Percentiles rank a stretch among this genome's conserved stretches.
These are phyloP conservation scores for Annulohypoxylon stygium DNA, from an alignment of 495 filamentous ascomycete species.

Conservation along the genomic window DNA sequence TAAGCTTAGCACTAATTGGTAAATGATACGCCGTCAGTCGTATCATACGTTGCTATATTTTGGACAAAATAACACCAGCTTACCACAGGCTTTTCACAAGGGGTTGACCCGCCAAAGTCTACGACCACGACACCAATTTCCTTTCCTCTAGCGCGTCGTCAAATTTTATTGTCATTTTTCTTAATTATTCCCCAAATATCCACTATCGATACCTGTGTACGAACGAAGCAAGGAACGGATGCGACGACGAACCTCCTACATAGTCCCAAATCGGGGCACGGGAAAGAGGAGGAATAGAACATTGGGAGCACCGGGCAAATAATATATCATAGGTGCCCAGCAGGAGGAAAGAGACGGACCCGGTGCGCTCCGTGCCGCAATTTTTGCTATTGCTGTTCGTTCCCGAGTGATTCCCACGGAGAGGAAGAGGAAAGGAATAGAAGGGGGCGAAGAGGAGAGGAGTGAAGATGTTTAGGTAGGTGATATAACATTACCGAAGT, in stretches of 20 bases:
- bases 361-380: not conserved
- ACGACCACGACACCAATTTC: constrained; percentile 21
- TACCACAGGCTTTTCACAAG: not conserved
- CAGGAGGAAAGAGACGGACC: not conserved
- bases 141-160: constrained; percentile 36
- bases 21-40: not conserved
- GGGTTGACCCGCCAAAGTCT: constrained; percentile 2
- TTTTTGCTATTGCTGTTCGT: not conserved
- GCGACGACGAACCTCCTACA: constrained; percentile 16
- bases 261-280: not conserved
- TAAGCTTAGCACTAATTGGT: not conserved
- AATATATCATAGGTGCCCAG: not conserved
- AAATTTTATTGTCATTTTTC: constrained; percentile 12
- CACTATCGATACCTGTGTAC: constrained; percentile 40
- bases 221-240: constrained; percentile 44
- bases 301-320: not conserved
- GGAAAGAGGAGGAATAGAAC: not conserved
- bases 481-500: constrained; percentile 28
- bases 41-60: not conserved
- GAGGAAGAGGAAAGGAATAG: not conserved
- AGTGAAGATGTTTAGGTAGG: not conserved
- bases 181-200: constrained; percentile 36
- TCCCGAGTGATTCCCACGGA: not conserved
- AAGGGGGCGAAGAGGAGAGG: not conserved
- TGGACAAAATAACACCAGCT: not conserved